phyloP scores from a whole-genome alignment of 2,329 filamentous ascomycete genomes.

The Claviceps fusiformis region DNA sequence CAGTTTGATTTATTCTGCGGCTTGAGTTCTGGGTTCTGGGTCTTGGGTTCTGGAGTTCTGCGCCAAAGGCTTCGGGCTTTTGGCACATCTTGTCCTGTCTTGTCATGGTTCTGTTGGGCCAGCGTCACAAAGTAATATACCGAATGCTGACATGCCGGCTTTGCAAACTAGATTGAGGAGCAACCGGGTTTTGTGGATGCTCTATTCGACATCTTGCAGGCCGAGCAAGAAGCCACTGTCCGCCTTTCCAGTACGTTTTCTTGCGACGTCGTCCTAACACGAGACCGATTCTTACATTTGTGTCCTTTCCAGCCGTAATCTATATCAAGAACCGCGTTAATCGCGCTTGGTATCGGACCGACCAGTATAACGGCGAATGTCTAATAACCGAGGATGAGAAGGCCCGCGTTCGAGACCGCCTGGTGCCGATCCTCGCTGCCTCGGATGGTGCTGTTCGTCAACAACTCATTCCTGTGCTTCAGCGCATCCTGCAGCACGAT shows the following conservation, averaged over 20 bases:
- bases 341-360: conserved; percentile 72
- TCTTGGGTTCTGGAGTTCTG: no score
- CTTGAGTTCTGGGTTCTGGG: no score
- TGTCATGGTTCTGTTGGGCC: neutral
- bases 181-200: conserved; percentile 82
- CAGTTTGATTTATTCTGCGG: no score
- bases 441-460: conserved; percentile 72
- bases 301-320: conserved; percentile 56
- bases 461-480: conserved; percentile 85
- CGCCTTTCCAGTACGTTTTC: conserved; percentile 68
- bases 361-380: conserved; percentile 59
- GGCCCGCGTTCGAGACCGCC: conserved; percentile 67
- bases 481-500: conserved; percentile 91
- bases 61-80: no score
- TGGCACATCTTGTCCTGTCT: neutral
- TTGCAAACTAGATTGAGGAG: conserved; percentile 59
- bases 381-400: conserved; percentile 84
- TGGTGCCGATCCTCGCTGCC: conserved; percentile 77
- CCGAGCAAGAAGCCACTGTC: conserved; percentile 72
- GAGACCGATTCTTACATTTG: conserved; percentile 7
- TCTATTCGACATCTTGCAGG: conserved; percentile 78
- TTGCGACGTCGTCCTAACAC: conserved; percentile 1
- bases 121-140: neutral
- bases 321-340: conserved; percentile 97
- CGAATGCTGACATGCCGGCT: conserved; percentile 1